These are phyloP conservation scores for Anisodus acutangulus DNA, from an alignment of 257 asterid genomes.

Conservation along the genomic window DNA sequence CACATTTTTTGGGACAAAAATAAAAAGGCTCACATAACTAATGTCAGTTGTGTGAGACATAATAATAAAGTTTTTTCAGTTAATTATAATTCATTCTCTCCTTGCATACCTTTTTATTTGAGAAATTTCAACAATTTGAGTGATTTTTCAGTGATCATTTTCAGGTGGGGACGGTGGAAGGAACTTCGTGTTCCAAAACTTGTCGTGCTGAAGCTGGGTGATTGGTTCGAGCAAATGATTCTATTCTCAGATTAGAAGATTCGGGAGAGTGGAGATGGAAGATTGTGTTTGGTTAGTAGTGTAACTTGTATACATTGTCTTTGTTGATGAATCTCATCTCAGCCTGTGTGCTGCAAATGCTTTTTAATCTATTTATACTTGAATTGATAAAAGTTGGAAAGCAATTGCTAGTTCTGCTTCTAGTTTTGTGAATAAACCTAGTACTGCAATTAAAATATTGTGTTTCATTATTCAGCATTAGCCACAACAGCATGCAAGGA, in stretches of 20 bases:
- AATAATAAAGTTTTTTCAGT: too few species aligned
- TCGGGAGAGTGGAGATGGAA: not conserved
- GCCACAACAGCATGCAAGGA: not conserved
- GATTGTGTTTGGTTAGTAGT: conserved; percentile 8
- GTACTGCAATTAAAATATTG: not conserved
- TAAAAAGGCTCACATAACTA: too few species aligned
- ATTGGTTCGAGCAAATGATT: not conserved
- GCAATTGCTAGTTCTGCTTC: conserved; percentile 24
- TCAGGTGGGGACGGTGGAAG: not conserved
- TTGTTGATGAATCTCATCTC: conserved; percentile 8
- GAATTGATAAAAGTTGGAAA: conserved; percentile 16
- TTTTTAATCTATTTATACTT: not conserved
- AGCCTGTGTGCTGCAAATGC: conserved; percentile 24
- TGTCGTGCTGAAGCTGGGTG: not conserved
- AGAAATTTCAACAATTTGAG: not conserved
- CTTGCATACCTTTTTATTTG: not conserved
- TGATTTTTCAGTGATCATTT: not conserved
- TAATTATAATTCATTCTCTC: not conserved
- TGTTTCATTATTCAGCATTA: not conserved
- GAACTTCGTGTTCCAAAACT: not conserved
- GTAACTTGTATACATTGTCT: conserved; percentile 7
- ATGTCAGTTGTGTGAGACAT: too few species aligned
- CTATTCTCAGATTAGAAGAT: conserved; percentile 12
- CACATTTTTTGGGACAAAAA: too few species aligned
- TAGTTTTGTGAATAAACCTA: not conserved